Base-by-base conservation (phyloP, 2,329 filamentous ascomycete species). In the Alternaria sp. region DNA sequence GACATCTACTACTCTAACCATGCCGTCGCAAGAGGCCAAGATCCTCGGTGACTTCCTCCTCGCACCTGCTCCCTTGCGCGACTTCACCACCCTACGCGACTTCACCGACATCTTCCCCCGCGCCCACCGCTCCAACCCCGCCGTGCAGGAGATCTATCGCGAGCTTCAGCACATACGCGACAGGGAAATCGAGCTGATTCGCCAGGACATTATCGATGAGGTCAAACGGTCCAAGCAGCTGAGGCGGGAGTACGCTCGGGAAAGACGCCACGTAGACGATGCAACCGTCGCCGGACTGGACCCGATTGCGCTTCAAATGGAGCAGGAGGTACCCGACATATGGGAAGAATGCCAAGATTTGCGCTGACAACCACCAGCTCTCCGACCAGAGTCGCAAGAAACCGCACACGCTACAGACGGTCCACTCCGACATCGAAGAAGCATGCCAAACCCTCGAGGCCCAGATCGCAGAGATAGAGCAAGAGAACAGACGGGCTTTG, bases 11-110 rank as follows among this genome's bases (percentile, higher is more conserved):
- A 49, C 26, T 17, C 56, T 57, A 36, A 66, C 66, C 63, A 93
- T 93, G 90, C 83, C 91, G 4, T 89, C 91, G 9, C 90, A 89
- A 47, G 93, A 97, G 82, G 84, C 87, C 59, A 86, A 88, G 26
- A 91, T 97, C 67, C 86, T 97, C 55, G 85, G 85, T 73, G 90
- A 91, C 79, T 96, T 95, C 78, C 88, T 97, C 62, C 86, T 96
- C 36, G 85, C 90, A 28, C 91, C 93, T 12, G 90, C 93, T 8
- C 86, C 91, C 26, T 84, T 97, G 40, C 90, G 91, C 45, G 87
- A 90, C 67, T 87, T 93, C 74, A 83, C 93, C 69, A 90, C 92
- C 8, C 85, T 93, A 50, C 85, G 89, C 61, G 87, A 93, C 68
- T 97, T 97, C 83, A 89, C 88, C 46, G 85, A 89, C 26, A 85